Conservation (phyloP, 1,284 basidiomycete genomes). For the Mycocalia duriaeana region DNA sequence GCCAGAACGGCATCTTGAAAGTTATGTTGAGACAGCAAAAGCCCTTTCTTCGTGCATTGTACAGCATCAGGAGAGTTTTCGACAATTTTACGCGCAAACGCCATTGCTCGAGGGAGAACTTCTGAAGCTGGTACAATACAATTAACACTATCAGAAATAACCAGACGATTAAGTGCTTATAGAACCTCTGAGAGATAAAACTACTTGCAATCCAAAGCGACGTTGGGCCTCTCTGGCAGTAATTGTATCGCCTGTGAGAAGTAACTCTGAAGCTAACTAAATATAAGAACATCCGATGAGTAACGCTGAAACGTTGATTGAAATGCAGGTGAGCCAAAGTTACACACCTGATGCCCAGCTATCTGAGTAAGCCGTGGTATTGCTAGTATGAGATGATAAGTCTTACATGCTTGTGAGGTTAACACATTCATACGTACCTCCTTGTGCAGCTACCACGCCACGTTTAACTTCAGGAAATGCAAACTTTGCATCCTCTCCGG, state of each 20-base stretch:
- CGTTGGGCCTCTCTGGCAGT: slow-evolving; percentile 63
- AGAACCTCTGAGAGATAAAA: slow-evolving; percentile 5
- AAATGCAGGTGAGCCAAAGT: background rate
- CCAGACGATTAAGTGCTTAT: too few species aligned
- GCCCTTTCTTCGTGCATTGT: slow-evolving; percentile 68
- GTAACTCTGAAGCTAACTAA: slow-evolving; percentile 73
- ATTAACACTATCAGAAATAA: slow-evolving; percentile 62
- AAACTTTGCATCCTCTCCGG: slow-evolving; percentile 65
- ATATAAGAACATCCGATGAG: slow-evolving; percentile 1
- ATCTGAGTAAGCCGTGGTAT: slow-evolving; percentile 59
- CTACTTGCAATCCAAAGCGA: slow-evolving; percentile 70
- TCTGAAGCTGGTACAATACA: slow-evolving; percentile 52
- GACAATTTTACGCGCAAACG: slow-evolving; percentile 56
- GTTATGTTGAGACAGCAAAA: slow-evolving; percentile 52
- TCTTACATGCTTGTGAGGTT: too few species aligned
- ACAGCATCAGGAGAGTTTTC: slow-evolving; percentile 79
- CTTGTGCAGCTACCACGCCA: slow-evolving; percentile 73
- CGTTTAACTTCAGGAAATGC: slow-evolving; percentile 80
- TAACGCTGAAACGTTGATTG: background rate
- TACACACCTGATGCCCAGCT: slow-evolving; percentile 65
- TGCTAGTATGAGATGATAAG: too few species aligned
- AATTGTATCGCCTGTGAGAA: slow-evolving; percentile 67
- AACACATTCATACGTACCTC: slow-evolving; percentile 65
- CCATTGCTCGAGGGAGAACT: slow-evolving; percentile 60
- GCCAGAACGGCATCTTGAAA: slow-evolving; percentile 50